Evolutionary conservation across 306 rosid species (phyloP), one percentile per base, ranked within the genome.

Genomic region (Geum urbanum): DNA sequence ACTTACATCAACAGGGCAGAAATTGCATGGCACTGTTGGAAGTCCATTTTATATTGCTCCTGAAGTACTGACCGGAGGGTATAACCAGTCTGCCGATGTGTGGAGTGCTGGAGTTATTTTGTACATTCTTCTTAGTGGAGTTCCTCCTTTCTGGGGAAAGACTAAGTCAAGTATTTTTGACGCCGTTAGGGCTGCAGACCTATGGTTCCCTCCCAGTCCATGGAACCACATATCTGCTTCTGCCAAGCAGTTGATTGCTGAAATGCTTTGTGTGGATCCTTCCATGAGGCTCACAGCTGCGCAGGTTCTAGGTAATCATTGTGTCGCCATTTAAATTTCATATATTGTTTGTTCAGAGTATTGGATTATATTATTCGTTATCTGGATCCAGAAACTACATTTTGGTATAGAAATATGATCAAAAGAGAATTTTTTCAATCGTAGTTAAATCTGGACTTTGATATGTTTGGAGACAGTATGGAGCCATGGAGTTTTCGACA

Each of bases 21-120:
- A 86, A 71, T 84, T 90, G 86, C 89, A 87, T 22, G 91, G 89
- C 44, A 79, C 87, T 69, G 92, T 90, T 44, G 96, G 96, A 51
- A 90, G 96, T 85, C 96, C 96, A 22, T 90, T 87, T 80, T 89
- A 89, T 78, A 89, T 89, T 68, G 92, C 92, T 58, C 96, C 96
- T 0, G 92, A 90, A 76, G 96, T 90, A 69, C 84, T 90, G 57
- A 82, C 91, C 1, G 91, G 96, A 69, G 87, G 88, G 47, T 90
- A 90, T 82, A 82, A 87, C 77, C 91, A 90, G 78, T 82, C 91
- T 60, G 96, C 92, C 6, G 96, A 90, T 77, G 89, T 87, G 13
- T 89, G 96, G 91, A 89, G 96, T 77, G 85, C 92, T 16, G 92
- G 96, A 40, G 92, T 89, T 75, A 89, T 87, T 75, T 87, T 90